phyloP scores from a whole-genome alignment of 202 grass and related monocot genomes.

The Panicum hallii region DNA sequence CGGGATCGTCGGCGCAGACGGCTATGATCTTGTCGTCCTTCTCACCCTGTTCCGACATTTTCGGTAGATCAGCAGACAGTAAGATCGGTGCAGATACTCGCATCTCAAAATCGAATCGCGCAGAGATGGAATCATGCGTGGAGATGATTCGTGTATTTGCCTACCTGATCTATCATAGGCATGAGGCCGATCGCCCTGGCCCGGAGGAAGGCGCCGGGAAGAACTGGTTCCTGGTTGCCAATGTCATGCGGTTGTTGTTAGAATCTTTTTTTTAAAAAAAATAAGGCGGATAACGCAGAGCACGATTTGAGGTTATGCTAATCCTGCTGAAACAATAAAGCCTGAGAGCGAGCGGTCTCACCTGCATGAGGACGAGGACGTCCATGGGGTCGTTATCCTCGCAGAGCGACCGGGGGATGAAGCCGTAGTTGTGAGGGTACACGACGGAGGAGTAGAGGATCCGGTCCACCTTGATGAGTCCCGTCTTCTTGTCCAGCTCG shows the following conservation, averaged over 20 bases:
- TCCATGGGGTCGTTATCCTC: constrained; percentile 95
- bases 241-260: background rate
- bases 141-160: background rate
- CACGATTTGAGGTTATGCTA: background rate
- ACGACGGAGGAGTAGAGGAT: constrained; percentile 88
- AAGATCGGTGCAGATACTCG: background rate
- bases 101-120: background rate
- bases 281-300: background rate
- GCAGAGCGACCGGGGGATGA: constrained; percentile 85
- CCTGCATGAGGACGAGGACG: constrained; percentile 94
- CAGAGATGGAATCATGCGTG: background rate
- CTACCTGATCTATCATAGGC: constrained; percentile 91
- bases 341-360: background rate
- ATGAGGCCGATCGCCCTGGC: constrained; percentile 91
- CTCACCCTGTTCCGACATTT: constrained; percentile 46
- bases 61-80: background rate
- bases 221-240: constrained; percentile 67
- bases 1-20: constrained; percentile 83
- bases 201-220: constrained; percentile 81
- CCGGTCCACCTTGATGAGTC: constrained; percentile 93
- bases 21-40: constrained; percentile 97
- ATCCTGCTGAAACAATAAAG: background rate
- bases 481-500: constrained; percentile 98
- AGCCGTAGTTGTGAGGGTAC: constrained; percentile 93
- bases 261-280: background rate